Evolutionary conservation across 441 rosid genomes (phyloP).

Genomic region (Croton laevigatus): DNA sequence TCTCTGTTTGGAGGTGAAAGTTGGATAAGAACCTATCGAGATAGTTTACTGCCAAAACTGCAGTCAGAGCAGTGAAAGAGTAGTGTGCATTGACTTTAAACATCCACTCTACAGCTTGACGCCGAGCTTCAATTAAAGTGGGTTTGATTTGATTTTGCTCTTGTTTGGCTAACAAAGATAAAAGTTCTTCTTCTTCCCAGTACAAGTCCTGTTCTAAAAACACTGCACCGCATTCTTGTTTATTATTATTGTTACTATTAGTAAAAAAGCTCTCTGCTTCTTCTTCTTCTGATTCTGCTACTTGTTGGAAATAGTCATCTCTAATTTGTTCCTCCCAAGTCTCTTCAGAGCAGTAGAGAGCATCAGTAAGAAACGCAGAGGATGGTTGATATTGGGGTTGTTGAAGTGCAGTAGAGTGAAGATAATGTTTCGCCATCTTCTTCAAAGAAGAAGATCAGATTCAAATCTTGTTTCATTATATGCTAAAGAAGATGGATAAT

Average conservation of each 20-base stretch:
- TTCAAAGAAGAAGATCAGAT: slow-evolving; percentile 39
- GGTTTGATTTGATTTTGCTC: slow-evolving; percentile 29
- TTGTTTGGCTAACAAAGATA: slow-evolving; percentile 43
- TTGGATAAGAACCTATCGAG: slow-evolving; percentile 55
- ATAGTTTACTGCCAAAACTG: slow-evolving; percentile 61
- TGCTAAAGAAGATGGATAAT: slow-evolving; percentile 13
- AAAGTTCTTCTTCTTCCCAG: slow-evolving; percentile 57
- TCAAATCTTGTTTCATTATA: slow-evolving; percentile 42
- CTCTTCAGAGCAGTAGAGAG: slow-evolving; percentile 56
- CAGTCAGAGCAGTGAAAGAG: slow-evolving; percentile 58
- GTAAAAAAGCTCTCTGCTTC: slow-evolving; percentile 1
- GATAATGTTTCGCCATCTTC: slow-evolving; percentile 38
- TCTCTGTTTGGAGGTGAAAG: slow-evolving; percentile 39
- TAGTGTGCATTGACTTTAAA: slow-evolving; percentile 42
- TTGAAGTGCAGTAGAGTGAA: slow-evolving; percentile 10
- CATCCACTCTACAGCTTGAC: slow-evolving; percentile 62
- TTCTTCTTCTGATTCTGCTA: slow-evolving; percentile 14
- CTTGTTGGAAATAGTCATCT: slow-evolving; percentile 14
- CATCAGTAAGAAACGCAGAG: slow-evolving; percentile 34
- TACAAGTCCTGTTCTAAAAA: slow-evolving; percentile 37
- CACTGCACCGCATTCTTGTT: slow-evolving; percentile 17
- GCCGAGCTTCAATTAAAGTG: slow-evolving; percentile 37
- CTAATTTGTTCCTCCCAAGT: slow-evolving; percentile 30
- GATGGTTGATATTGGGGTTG: slow-evolving; percentile 16
- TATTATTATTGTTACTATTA: slow-evolving; percentile 3